Evolutionary conservation across 129 eudicot species (phyloP), one percentile per base, ranked within the genome.

Genomic region (Saposhnikovia divaricata): DNA sequence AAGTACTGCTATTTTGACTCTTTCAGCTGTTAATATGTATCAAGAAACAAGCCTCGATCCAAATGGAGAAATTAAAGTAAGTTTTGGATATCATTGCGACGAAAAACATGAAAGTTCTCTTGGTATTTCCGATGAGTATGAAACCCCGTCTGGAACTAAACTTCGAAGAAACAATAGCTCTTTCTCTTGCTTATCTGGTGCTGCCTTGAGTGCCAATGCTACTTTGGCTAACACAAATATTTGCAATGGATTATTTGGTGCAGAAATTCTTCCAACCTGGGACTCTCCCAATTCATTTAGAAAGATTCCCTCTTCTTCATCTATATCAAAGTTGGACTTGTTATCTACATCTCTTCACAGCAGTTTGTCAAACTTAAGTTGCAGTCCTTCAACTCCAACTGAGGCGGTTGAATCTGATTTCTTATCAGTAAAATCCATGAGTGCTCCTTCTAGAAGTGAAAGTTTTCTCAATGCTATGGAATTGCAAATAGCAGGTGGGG

Each of bases 401-500:
- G 94, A 85, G 12, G 81, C 84, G 16, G 89, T 83, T 39, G 97
- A 90, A 43, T 82, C 80, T 14, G 96, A 89, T 76, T 90, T 91
- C 12, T 84, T 80, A 39, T 89, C 90, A 34, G 76, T 87, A 11
- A 90, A 85, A 75, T 86, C 97, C 13, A 82, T 79, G 78, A 89
- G 96, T 81, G 88, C 91, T 75, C 90, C 93, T 31, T 90, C 91
- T 9, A 81, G 93, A 76, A 90, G 81, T 55, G 98, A 91, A 73
- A 88, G 93, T 74, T 94, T 91, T 83, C 89, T 94, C 25, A 91
- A 86, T 61, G 92, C 96, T 9, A 78, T 79, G 72, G 98, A 94
- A 81, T 85, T 94, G 25, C 92, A 94, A 87, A 91, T 94, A 53
- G 98, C 98, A 2, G 98, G 98, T 43, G 98, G 98, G 18, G 97